phyloP scores from a whole-genome alignment of 352 stramenopile species.

The Globisporangium nagaii region DNA sequence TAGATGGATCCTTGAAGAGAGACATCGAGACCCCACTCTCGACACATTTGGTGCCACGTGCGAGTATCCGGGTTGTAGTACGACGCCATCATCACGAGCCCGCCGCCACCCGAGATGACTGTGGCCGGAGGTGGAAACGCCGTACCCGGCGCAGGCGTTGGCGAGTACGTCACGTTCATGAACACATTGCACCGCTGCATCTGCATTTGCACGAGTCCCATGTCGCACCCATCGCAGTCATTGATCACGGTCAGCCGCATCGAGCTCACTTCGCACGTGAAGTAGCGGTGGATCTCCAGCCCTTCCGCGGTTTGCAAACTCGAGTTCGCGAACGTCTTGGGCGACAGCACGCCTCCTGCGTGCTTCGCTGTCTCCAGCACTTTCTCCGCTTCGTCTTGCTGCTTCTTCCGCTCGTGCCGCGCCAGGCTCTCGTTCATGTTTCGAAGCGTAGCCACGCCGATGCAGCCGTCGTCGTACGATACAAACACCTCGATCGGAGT shows the following conservation, averaged over 20 bases:
- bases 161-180: constrained; percentile 59
- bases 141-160: constrained; percentile 6
- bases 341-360: constrained; percentile 8
- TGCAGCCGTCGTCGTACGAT: constrained; percentile 72
- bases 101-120: constrained; percentile 60
- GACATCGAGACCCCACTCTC: constrained; percentile 65
- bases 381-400: constrained; percentile 1
- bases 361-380: neutral
- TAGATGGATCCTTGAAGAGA: constrained; percentile 54
- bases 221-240: constrained; percentile 83
- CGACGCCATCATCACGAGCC: constrained; percentile 52
- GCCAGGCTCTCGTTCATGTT: constrained; percentile 22
- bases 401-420: constrained; percentile 13
- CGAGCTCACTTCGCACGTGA: constrained; percentile 63
- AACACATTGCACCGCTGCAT: constrained; percentile 70
- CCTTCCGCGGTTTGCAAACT: neutral
- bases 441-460: constrained; percentile 48
- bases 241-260: constrained; percentile 80
- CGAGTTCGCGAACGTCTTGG: constrained; percentile 7
- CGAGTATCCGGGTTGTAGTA: constrained; percentile 84
- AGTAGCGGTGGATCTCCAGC: constrained; percentile 67
- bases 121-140: constrained; percentile 28
- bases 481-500: constrained; percentile 75
- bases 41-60: constrained; percentile 78
- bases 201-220: constrained; percentile 73